Evolutionary conservation across 768 basidiomycete genomes (phyloP).

Genomic region (Exidia glandulosa): DNA sequence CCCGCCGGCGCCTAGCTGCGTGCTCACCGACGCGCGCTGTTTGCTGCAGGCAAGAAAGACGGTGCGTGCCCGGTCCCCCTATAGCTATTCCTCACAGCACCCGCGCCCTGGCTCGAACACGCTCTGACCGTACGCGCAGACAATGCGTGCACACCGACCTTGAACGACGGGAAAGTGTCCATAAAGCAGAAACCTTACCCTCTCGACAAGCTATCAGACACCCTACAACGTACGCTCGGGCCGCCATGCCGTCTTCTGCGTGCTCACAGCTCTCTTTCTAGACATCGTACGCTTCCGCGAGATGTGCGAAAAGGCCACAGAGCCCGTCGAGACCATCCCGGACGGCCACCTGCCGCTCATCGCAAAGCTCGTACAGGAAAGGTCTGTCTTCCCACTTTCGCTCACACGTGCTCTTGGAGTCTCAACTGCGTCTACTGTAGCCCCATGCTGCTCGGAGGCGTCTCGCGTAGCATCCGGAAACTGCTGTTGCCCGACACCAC

Average conservation of each 20-base stretch:
- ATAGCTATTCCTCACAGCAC: neutral
- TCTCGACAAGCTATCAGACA: slow-evolving; percentile 71
- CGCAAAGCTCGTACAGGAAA: slow-evolving; percentile 77
- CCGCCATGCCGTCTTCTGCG: neutral
- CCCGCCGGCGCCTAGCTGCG: neutral
- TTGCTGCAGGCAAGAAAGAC: neutral
- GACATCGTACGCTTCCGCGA: slow-evolving; percentile 71
- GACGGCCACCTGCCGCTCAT: slow-evolving; percentile 63
- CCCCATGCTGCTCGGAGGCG: neutral
- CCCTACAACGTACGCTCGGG: slow-evolving; percentile 55
- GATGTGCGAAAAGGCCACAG: slow-evolving; percentile 46
- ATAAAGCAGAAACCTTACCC: slow-evolving; percentile 67
- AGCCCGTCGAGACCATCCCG: slow-evolving; percentile 49
- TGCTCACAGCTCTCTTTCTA: slow-evolving; percentile 20
- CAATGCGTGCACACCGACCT: neutral
- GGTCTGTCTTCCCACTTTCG: slow-evolving; percentile 38
- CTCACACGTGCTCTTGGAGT: neutral
- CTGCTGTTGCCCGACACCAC: neutral
- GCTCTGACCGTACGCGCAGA: neutral
- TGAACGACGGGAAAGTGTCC: slow-evolving; percentile 47
- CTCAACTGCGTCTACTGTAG: neutral
- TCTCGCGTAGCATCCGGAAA: neutral
- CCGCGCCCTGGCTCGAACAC: neutral
- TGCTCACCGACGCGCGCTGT: neutral
- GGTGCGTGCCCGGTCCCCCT: neutral